Percentiles rank a stretch among this genome's conserved stretches.
Conservation (phyloP, 1,139 yeast species). For the Magnusiomyces sp. region DNA sequence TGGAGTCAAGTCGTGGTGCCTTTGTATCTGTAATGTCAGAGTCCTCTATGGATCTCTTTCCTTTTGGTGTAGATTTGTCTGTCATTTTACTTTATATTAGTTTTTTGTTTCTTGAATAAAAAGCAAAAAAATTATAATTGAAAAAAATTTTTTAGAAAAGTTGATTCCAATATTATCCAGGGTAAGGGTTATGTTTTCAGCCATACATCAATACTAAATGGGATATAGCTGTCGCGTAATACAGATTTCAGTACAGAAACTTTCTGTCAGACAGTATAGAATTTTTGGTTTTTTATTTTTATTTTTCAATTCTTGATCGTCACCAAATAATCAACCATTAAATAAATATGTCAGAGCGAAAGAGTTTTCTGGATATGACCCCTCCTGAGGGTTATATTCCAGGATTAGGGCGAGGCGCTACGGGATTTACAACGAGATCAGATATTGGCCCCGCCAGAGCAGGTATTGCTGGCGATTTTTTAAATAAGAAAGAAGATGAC, state of each 20-base stretch:
- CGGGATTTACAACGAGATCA: conserved; percentile 81
- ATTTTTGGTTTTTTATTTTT: background rate
- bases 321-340: conserved; percentile 5
- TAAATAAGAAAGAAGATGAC: conserved; percentile 26
- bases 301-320: background rate
- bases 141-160: background rate
- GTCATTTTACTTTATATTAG: conserved; percentile 17
- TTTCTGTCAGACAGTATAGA: background rate
- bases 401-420: conserved; percentile 92
- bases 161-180: background rate
- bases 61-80: conserved; percentile 19
- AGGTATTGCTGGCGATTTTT: conserved; percentile 34
- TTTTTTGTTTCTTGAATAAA: background rate
- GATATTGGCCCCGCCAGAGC: conserved; percentile 51
- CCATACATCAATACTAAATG: no score
- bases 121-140: background rate
- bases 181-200: no score
- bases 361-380: conserved; percentile 63
- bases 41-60: conserved; percentile 15
- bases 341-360: conserved; percentile 12
- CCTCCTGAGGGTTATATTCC: conserved; percentile 90
- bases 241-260: background rate
- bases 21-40: conserved; percentile 16
- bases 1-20: conserved; percentile 25
- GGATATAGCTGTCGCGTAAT: no score